Percentiles rank a stretch among this genome's conserved stretches.
Evolutionary conservation across 495 filamentous ascomycete species (phyloP).

Genomic region (Aspergillus sparsus): DNA sequence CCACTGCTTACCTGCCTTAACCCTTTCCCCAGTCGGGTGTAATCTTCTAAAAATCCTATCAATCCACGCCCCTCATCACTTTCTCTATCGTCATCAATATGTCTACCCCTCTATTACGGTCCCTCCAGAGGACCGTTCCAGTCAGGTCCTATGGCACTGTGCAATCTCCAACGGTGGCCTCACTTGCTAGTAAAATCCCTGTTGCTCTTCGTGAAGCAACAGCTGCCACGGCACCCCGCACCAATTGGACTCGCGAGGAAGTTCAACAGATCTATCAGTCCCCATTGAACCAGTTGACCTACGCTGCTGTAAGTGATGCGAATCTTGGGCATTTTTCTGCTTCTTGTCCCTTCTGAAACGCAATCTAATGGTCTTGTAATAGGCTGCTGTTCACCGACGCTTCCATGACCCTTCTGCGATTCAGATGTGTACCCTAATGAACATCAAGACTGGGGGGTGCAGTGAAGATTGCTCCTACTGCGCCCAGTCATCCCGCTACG

Average conservation of each 20-base stretch:
- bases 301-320: constrained; percentile 60
- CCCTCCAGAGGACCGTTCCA: constrained; percentile 32
- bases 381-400: constrained; percentile 74
- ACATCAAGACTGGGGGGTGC: constrained; percentile 92
- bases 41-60: background rate
- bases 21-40: background rate
- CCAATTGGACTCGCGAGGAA: constrained; percentile 77
- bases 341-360: background rate
- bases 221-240: constrained; percentile 57
- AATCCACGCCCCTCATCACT: background rate
- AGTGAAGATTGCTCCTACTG: constrained; percentile 88
- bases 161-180: constrained; percentile 38
- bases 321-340: background rate
- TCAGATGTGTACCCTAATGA: constrained; percentile 89
- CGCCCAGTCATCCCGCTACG: constrained; percentile 78
- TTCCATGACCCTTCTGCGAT: constrained; percentile 78
- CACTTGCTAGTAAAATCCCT: constrained; percentile 39
- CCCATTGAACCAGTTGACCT: constrained; percentile 74
- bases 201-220: constrained; percentile 54
- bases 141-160: constrained; percentile 49
- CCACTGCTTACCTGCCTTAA: background rate
- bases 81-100: constrained; percentile 21
- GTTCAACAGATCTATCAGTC: constrained; percentile 74
- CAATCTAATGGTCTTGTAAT: background rate
- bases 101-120: constrained; percentile 33